phyloP scores from a whole-genome alignment of 2,329 filamentous ascomycete species.

The Geosmithia morbida region DNA sequence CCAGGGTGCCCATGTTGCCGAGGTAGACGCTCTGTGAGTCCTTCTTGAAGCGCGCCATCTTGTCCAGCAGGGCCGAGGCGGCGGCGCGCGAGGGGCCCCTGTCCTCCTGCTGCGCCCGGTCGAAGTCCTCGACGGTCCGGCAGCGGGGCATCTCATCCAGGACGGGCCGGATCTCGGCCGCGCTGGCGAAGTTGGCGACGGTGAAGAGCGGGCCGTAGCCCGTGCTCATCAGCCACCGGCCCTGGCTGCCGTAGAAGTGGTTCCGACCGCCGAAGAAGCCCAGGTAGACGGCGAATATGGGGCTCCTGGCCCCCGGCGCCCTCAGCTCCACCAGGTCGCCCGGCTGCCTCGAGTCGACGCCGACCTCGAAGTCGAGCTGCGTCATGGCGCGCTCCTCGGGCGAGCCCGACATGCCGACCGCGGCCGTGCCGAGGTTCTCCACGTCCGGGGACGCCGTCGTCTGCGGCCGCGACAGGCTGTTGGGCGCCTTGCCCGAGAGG shows the following conservation, averaged over 20 bases:
- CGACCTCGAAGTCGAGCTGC: conserved; percentile 2
- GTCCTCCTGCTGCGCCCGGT: conserved; percentile 14
- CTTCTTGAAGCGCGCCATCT: conserved; percentile 30
- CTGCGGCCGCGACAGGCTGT: conserved; percentile 17
- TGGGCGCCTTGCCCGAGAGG: conserved; percentile 12
- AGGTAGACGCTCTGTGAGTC: conserved; percentile 30
- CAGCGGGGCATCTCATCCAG: conserved; percentile 14
- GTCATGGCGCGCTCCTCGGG: conserved; percentile 2
- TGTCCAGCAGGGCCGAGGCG: conserved; percentile 26
- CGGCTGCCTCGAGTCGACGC: conserved; percentile 13
- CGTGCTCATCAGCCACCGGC: conserved; percentile 30
- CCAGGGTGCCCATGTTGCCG: conserved; percentile 29
- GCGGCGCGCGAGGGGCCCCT: conserved; percentile 28
- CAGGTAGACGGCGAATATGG: conserved; percentile 36
- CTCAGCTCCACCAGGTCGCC: conserved; percentile 38
- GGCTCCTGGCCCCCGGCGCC: conserved; percentile 23
- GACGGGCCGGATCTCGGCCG: conserved; percentile 24
- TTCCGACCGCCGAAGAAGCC: conserved; percentile 33
- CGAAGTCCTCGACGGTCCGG: conserved; percentile 13
- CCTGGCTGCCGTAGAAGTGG: conserved; percentile 39
- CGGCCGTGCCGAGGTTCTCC: conserved; percentile 11
- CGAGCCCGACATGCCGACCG: conserved; percentile 7
- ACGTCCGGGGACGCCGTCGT: conserved; percentile 16
- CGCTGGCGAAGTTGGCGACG: conserved; percentile 28
- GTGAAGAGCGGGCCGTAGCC: conserved; percentile 32